Base-by-base conservation (phyloP, 2,329 filamentous ascomycete species). In the Pseudogymnoascus sp. region DNA sequence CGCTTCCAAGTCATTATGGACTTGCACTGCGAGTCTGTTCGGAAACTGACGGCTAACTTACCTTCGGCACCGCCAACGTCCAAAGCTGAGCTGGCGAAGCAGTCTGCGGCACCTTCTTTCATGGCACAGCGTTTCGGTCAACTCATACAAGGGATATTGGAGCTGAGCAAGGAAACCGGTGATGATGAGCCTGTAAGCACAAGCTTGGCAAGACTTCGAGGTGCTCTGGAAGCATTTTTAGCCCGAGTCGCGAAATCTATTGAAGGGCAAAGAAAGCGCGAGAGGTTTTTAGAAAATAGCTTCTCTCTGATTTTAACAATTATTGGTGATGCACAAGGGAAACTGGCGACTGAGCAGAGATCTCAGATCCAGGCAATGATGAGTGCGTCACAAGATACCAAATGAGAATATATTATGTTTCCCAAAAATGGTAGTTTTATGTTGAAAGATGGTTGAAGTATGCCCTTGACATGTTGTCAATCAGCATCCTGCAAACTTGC, bases 51-150 rank as follows among this genome's bases (percentile, higher is more conserved):
- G 62, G 85, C 72, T 73, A 77, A 69, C 61, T 81, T 78, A 70
- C 85, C 71, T 69, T 78, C 71, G 7, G 75, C 73, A 32, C 75
- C 71, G 57, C 64, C 73, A 65, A 62, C 75, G 64, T 73, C 81
- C 41, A 77, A 73, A 39, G 73, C 79, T 1, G 81, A 86, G 20
- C 76, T 80, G 61, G 77, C 80, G 16, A 84, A 80, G 67, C 80
- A 87, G 60, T 90, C 87, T 1, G 88, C 89, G 0, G 94, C 94
- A 1, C 94, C 94, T 0, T 94, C 97, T 68, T 86, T 93, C 59
- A 81, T 95, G 16, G 97, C 94, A 0, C 94, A 99, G 73, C 85
- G 91, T n/a, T 97, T 97, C 70, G 94, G 90, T 0, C 93, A 97
- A 74, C 85, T 99, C 58, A 75, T 96, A 57, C 89, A 96, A 65